Evolutionary conservation across 495 filamentous ascomycete species (phyloP), one percentile per base, ranked within the genome.

Genomic region (Aspergillus taichungensis): DNA sequence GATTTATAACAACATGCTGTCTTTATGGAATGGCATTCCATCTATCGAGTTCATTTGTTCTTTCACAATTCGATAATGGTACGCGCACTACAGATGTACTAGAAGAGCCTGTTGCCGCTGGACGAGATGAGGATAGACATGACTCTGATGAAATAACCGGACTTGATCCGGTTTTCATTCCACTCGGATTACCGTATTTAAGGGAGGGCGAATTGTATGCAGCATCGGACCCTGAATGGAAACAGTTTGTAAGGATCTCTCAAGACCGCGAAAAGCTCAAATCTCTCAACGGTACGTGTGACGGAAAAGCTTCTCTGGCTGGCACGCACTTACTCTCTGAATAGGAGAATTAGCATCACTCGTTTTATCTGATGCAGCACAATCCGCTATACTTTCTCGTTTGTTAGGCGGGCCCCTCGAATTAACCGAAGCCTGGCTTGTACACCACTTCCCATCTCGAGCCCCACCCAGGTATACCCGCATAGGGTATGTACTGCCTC

Each of bases 171-270:
- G 46, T 80, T 2, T 88, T 90, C 52, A 76, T 90, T 34, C 82
- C 84, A 1, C 60, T 88, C 27, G 67, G 71, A n/a, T 73, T 69
- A 57, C 61, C 67, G 55, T 77, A 52, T 40, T 67, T 64, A 66
- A 68, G 51, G 56, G 68, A 64, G 56, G 63, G 59, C 28, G 63
- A 59, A 35, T 77, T 62, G 10, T 90, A 88, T 59, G 66, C 71
- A 14, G 66, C 71, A 18, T 72, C 64, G 3, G 80, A 85, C 56
- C 83, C 85, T 3, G 86, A 89, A 58, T 88, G 82, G 83, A 67
- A 75, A 52, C 66, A 72, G 36, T 89, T 85, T 49, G 52, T 77
- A 13, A 74, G 72, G 32, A 63, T 86, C 13, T 72, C 75, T 14
- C 65, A 68, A 24, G 71, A 88, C 54, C 54, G 50, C 13, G 51